Percentiles rank a stretch among this genome's conserved stretches.
Evolutionary conservation across 1,284 basidiomycete species (phyloP).

Genomic region (Ustilago hordei): DNA sequence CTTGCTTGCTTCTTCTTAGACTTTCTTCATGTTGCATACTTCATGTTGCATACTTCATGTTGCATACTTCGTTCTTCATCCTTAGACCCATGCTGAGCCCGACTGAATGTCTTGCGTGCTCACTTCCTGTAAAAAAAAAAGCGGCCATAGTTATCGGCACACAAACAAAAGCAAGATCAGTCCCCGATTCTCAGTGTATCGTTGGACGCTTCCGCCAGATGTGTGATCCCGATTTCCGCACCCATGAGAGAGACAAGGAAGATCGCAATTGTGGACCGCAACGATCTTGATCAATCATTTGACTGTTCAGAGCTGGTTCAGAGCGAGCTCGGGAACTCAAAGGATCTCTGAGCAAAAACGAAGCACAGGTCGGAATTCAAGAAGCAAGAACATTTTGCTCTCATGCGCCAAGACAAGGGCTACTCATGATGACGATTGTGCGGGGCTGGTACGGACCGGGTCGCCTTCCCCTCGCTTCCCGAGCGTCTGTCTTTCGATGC

Average conservation of each 20-base stretch:
- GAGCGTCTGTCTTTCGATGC: not conserved
- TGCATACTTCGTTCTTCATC: no score
- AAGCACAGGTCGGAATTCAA: not conserved
- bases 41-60: not conserved
- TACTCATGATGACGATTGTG: not conserved
- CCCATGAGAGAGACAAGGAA: no score
- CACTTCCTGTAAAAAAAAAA: slow-evolving; percentile 2
- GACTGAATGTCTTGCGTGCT: slow-evolving; percentile 6
- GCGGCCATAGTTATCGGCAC: not conserved
- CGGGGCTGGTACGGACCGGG: not conserved
- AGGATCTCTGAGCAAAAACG: not conserved
- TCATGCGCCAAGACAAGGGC: not conserved
- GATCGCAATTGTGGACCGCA: no score
- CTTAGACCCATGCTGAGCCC: slow-evolving; percentile 3
- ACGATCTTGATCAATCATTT: no score
- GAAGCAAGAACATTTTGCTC: not conserved
- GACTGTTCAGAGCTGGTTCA: no score
- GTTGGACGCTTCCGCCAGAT: no score
- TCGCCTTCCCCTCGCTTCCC: not conserved
- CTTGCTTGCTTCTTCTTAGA: not conserved
- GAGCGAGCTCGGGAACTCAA: no score
- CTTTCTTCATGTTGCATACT: not conserved
- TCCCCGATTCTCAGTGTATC: no score
- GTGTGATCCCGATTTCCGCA: no score
- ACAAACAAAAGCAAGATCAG: no score